These are phyloP conservation scores for Saccharomyces pastorianus DNA, from an alignment of 1,139 yeast genomes.

Conservation along the genomic window DNA sequence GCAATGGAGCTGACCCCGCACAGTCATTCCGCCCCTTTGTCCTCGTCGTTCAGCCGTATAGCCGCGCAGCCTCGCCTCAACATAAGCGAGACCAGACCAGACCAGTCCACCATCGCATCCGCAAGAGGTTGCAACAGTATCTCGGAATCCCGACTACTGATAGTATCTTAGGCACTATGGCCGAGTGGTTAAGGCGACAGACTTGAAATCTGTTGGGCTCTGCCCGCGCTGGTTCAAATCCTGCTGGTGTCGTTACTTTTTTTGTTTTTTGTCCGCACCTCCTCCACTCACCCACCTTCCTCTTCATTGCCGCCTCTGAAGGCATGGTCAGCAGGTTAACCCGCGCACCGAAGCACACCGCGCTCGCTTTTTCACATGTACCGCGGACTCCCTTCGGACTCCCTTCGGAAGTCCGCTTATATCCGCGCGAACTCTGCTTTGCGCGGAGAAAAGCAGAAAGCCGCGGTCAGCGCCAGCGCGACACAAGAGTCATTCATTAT, in stretches of 20 bases:
- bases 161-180: constrained; percentile 21
- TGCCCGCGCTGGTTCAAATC: constrained; percentile 30
- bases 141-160: too few species aligned
- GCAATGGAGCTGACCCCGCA: not conserved
- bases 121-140: too few species aligned
- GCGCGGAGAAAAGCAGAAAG: not conserved
- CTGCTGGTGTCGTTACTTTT: constrained; percentile 25
- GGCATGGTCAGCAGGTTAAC: not conserved
- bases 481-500: not conserved
- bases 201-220: constrained; percentile 30
- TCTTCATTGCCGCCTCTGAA: not conserved
- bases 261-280: not conserved
- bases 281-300: too few species aligned
- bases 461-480: not conserved
- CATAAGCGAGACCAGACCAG: too few species aligned
- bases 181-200: constrained; percentile 31
- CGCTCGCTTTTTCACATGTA: too few species aligned
- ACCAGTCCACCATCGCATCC: too few species aligned
- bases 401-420: not conserved
- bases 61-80: not conserved
- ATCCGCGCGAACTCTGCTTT: not conserved
- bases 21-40: not conserved
- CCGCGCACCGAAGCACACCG: too few species aligned
- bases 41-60: not conserved
- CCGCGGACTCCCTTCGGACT: too few species aligned